Evolutionary conservation across 208 protist species (phyloP), one percentile per base, ranked within the genome.

Genomic region (Crithidia expoeki): DNA sequence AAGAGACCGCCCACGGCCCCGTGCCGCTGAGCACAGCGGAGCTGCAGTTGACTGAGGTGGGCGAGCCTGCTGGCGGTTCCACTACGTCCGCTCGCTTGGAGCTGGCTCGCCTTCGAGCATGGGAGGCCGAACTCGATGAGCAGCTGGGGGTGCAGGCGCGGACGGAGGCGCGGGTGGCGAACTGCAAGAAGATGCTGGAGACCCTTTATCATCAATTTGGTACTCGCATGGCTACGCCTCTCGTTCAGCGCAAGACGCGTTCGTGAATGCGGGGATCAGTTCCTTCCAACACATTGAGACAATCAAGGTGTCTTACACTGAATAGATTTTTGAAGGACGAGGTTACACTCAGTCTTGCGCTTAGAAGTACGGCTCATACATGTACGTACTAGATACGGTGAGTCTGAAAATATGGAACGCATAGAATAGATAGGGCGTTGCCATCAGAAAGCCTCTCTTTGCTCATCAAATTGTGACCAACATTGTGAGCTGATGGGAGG

Each of bases 11-110:
- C 16, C 65, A 74, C 33, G 68, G 63, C 12, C 58, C 58, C 0
- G 60, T 72, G 11, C 17, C 49, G 4, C 21, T 84, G 33, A 55
- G 61, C 23, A 61, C 60, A 42, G 49, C 40, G 33, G 56, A 75
- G 58, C 30, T 78, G 52, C 86, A 92, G 73, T 51, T 76, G 68
- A 82, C 78, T 12, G 79, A 79, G 33, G 85, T 90, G n/a, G 86
- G 86, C 14, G 47, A 53, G 33, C 86, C 86, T 21, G 71, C 72
- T 11, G 57, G 66, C 5, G 64, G 76, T 4, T 75, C 78, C 17
- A 92, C 89, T 2, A 94, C 89, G n/a, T 89, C 86, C 5, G 86
- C 89, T 0, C 77, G 74, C 17, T 32, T 92, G 9, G 86, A 92
- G 46, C 28, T 81, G 25, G 71, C 75, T 21, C 84, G 86, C 4